Base-by-base conservation (phyloP, 75 land plant species). In the Isoetes taiwanensis region DNA sequence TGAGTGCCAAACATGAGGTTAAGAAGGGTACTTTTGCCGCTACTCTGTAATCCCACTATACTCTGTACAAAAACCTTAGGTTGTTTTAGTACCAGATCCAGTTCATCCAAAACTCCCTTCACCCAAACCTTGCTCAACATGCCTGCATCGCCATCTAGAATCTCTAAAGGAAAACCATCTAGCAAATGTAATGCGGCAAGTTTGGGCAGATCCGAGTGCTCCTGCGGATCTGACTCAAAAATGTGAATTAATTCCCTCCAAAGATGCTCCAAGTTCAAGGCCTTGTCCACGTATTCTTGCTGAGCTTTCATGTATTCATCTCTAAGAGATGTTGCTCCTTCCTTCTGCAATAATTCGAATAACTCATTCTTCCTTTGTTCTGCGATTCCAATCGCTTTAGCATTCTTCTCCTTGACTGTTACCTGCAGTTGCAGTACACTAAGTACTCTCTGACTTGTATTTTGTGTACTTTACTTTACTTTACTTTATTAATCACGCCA, bases 1-100 rank as follows among this genome's bases (percentile, higher is more conserved):
- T 30, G 56, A 16, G 63, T 61, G 4, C 63, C 63, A 46, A 62
- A 62, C 57, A 62, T 62, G 57, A 62, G 8, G 34, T 62, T 50
- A 24, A 62, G 64, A 37, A 62, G 21, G 11, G 56, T 62, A 32
- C 37, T 30, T 28, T 62, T 62, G 32, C 64, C 64, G 24, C 64
- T 62, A 38, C 64, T 62, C 17, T 62, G 64, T n/a, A 62, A 56
- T 1, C 64, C 64, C 32, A 62, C 31, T 2, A 62, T 38, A 32
- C 64, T 62, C 1, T 50, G 17, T 34, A 62, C 64, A 50, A 62
- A 62, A 2, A 50, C 25, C 14, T 21, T 41, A 28, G 66, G 41
- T 20, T 31, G 32, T 5, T 5, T 8, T 19, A 41, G 8, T n/a
- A 29, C 2, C n/a, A 24, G 4, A 5, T 43, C 48, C 43, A 59